Conservation (phyloP, 805 yeast species). For the Saccharomycopsis guyanensis region DNA sequence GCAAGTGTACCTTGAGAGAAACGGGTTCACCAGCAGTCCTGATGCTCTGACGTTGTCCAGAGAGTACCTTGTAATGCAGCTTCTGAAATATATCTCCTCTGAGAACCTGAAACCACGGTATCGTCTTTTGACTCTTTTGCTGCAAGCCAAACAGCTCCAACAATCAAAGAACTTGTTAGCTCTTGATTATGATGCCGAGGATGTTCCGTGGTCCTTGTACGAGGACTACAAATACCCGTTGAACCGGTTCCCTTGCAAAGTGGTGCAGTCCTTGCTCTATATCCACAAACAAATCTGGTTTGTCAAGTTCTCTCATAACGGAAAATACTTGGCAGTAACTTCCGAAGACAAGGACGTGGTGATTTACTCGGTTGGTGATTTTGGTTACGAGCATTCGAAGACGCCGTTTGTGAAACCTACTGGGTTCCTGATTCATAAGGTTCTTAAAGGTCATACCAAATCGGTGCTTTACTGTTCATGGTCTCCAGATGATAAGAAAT, state of each 20-base stretch:
- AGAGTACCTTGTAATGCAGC: constrained; percentile 31
- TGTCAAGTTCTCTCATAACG: constrained; percentile 68
- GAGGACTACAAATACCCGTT: constrained; percentile 30
- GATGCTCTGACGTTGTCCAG: constrained; percentile 31
- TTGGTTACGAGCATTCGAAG: constrained; percentile 24
- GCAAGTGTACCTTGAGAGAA: background rate
- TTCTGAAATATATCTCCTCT: constrained; percentile 43
- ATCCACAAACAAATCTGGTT: constrained; percentile 72
- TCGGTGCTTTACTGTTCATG: constrained; percentile 63
- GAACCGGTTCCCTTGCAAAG: constrained; percentile 39
- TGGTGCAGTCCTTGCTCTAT: constrained; percentile 35
- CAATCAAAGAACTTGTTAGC: constrained; percentile 30
- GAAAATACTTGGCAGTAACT: constrained; percentile 68
- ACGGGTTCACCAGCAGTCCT: constrained; percentile 1
- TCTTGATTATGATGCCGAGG: constrained; percentile 26
- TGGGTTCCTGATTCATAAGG: constrained; percentile 32
- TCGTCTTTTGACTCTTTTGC: constrained; percentile 41
- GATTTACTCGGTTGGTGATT: constrained; percentile 54
- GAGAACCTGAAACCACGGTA: constrained; percentile 45
- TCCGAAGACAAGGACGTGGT: constrained; percentile 58
- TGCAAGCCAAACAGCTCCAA: constrained; percentile 46
- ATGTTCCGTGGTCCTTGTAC: constrained; percentile 27
- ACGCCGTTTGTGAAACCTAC: constrained; percentile 1
- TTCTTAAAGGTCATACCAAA: constrained; percentile 39
- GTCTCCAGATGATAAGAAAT: constrained; percentile 60